Evolutionary conservation across 2,329 filamentous ascomycete species (phyloP).

Genomic region (Emmonsiellopsis sp.): DNA sequence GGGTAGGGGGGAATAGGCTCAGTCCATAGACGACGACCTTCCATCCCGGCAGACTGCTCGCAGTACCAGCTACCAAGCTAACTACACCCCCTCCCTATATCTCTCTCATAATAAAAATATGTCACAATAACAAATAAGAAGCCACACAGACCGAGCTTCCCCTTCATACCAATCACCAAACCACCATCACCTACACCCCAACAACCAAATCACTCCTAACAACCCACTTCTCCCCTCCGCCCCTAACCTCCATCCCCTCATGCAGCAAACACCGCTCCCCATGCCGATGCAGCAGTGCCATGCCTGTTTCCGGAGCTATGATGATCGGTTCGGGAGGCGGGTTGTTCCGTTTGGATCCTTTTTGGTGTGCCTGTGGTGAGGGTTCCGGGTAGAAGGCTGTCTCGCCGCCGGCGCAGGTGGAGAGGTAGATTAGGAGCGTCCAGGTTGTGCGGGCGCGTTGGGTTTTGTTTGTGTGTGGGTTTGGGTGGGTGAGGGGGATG

Average conservation of each 20-base stretch:
- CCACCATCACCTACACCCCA: constrained; percentile 1
- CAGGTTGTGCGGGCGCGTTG: constrained; percentile 66
- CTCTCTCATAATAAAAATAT: too few species aligned
- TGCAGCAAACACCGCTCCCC: constrained; percentile 83
- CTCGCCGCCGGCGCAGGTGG: constrained; percentile 74
- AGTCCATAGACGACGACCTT: too few species aligned
- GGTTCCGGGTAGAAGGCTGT: constrained; percentile 79
- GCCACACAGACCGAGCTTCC: too few species aligned
- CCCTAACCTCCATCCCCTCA: constrained; percentile 66
- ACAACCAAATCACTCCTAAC: constrained; percentile 66
- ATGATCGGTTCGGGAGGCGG: constrained; percentile 53
- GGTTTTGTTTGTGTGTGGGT: constrained; percentile 72
- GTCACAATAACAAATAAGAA: too few species aligned
- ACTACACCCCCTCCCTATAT: too few species aligned
- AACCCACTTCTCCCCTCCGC: constrained; percentile 80
- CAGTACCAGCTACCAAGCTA: too few species aligned
- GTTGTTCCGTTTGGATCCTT: constrained; percentile 22
- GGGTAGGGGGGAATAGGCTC: too few species aligned
- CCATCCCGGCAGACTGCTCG: too few species aligned
- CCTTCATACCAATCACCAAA: too few species aligned
- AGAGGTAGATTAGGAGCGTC: constrained; percentile 84
- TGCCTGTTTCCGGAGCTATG: constrained; percentile 69
- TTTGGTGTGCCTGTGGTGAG: constrained; percentile 34
- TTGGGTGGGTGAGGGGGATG: constrained; percentile 51
- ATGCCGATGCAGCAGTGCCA: constrained; percentile 79